Conservation (phyloP, 2,329 filamentous ascomycete genomes). For the Penicillium sp. region DNA sequence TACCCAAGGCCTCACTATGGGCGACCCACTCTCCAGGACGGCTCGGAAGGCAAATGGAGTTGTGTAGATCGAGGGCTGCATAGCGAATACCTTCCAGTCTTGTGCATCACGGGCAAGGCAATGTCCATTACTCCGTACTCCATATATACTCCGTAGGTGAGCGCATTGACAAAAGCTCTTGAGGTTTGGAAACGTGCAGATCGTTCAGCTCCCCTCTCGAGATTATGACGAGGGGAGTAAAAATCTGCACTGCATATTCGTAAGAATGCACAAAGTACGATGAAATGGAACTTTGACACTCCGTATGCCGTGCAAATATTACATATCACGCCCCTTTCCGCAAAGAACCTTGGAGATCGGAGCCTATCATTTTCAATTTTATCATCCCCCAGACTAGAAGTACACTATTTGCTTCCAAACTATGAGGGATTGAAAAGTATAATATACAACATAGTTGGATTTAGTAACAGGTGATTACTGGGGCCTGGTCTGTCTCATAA, state of each 20-base stretch:
- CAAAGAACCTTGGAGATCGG: neutral
- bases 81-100: neutral
- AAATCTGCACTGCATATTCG: neutral
- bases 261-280: neutral
- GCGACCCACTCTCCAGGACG: conserved; percentile 4
- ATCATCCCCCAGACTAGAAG: neutral
- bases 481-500: neutral
- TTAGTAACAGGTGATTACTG: neutral
- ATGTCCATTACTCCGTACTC: neutral
- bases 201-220: neutral
- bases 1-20: neutral
- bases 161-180: neutral
- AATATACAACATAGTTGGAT: neutral
- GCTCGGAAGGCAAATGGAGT: conserved; percentile 12
- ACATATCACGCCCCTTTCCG: neutral
- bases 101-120: neutral
- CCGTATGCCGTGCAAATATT: neutral
- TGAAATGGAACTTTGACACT: neutral
- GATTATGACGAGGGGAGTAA: neutral
- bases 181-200: neutral
- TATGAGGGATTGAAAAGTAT: neutral
- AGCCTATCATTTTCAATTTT: neutral
- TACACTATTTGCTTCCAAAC: neutral
- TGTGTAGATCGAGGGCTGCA: neutral
- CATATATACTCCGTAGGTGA: neutral